Percentiles rank a stretch among this genome's conserved stretches.
Conservation (phyloP, 495 filamentous ascomycete genomes). For the Daldinia loculata region DNA sequence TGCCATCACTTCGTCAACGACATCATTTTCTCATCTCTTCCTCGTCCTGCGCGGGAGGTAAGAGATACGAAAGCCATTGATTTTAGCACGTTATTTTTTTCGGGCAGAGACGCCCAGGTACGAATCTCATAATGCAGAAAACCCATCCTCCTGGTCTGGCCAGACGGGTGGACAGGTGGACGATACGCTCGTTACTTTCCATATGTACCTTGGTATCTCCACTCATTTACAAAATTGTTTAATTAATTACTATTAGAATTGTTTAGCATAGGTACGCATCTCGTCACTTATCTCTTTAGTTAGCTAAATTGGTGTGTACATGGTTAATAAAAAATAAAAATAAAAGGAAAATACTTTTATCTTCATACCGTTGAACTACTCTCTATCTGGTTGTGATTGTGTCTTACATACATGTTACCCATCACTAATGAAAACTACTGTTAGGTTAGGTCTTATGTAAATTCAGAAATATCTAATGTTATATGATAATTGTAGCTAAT, state of each 20-base stretch:
- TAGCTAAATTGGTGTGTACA: no score
- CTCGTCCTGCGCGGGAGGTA: neutral
- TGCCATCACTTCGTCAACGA: neutral
- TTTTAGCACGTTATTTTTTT: neutral
- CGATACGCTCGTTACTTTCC: slow-evolving; percentile 1
- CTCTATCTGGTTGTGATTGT: neutral
- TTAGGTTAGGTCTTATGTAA: neutral
- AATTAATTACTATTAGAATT: neutral
- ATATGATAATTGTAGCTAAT: neutral
- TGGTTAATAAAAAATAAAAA: neutral
- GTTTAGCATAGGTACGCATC: neutral
- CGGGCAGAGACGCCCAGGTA: neutral
- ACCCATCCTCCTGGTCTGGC: slow-evolving; percentile 15
- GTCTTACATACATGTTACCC: no score
- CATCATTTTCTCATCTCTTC: neutral
- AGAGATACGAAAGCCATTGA: neutral
- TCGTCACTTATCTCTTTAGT: neutral
- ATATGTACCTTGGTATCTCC: neutral
- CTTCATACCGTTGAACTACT: neutral
- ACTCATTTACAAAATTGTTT: neutral
- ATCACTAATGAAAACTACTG: no score
- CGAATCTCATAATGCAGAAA: neutral
- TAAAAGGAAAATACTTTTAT: neutral
- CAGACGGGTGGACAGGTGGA: slow-evolving; percentile 18
- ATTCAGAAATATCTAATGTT: neutral